These are phyloP conservation scores for Ascoidea tarda DNA, from an alignment of 805 yeast species.

Conservation along the genomic window DNA sequence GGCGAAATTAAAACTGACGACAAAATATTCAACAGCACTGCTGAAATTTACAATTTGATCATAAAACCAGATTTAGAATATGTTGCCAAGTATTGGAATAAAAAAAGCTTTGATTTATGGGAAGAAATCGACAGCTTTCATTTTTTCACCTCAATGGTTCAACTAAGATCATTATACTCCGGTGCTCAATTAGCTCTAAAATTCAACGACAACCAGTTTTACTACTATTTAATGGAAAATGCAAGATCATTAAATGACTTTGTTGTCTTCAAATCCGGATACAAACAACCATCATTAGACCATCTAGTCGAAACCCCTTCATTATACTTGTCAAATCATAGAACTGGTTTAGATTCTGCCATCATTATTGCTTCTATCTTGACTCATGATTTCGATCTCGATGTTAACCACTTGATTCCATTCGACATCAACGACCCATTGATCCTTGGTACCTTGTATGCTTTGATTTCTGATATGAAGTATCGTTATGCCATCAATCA, in stretches of 20 bases:
- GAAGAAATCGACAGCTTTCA: slow-evolving; percentile 56
- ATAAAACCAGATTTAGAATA: slow-evolving; percentile 51
- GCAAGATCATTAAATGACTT: slow-evolving; percentile 2
- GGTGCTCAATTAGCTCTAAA: slow-evolving; percentile 25
- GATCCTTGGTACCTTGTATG: slow-evolving; percentile 48
- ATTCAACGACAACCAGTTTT: slow-evolving; percentile 14
- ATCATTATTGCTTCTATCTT: slow-evolving; percentile 30
- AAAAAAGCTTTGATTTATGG: slow-evolving; percentile 60
- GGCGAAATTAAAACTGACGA: not conserved
- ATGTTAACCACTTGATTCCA: slow-evolving; percentile 34
- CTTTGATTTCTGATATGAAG: slow-evolving; percentile 55
- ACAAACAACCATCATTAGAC: slow-evolving; percentile 21
- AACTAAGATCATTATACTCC: slow-evolving; percentile 38
- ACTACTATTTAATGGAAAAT: not conserved
- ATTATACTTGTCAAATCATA: slow-evolving; percentile 18
- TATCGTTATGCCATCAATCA: slow-evolving; percentile 67
- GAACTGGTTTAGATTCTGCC: slow-evolving; percentile 75
- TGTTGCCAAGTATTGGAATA: slow-evolving; percentile 35
- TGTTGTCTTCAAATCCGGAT: slow-evolving; percentile 3
- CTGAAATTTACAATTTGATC: slow-evolving; percentile 27
- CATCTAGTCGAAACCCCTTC: slow-evolving; percentile 62
- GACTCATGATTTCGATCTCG: slow-evolving; percentile 33
- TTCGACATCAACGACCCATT: slow-evolving; percentile 44
- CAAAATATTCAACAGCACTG: slow-evolving; percentile 1
- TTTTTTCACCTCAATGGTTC: slow-evolving; percentile 52